Evolutionary conservation across 2,329 filamentous ascomycete genomes (phyloP), one percentile per base, ranked within the genome.

Genomic region (Xylariaceae sp.): DNA sequence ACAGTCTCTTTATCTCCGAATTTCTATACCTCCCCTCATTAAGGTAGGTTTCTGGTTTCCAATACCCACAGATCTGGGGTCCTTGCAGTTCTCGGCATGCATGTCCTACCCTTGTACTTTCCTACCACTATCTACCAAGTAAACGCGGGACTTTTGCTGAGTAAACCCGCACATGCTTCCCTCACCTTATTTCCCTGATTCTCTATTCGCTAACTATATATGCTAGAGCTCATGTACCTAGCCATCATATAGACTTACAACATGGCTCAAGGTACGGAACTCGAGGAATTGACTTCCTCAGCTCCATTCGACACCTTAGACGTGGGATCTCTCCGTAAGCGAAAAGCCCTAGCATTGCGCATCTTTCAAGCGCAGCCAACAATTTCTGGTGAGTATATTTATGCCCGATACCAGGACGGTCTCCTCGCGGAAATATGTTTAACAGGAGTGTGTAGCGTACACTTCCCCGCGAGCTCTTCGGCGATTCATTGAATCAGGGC

Each of bases 391-490:
- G 20, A 60, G 61, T 26, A 23, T 52, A n/a, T 20, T 18, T 40
- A 14, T 26, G 14, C 14, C 12, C 7, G 1, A 4, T 18, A 23
- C 5, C 7, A 1, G n/a, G 2, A 19, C 20, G 20, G 14, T 18
- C 10, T 16, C 12, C 7, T 42, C 48, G 4, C 32, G 1, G 12
- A 49, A 18, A 19, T 16, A 40, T 41, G 18, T 37, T 46, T 57
- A 20, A 61, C 21, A 19, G 26, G 45, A 26, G 9, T 37, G 7
- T 26, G 19, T 51, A 68, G 70, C 61, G 7, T 67, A 69, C 26
- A 67, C 69, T n/a, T 66, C 69, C n/a, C 67, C 70, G 12, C 58
- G 62, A 16, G 54, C 68, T 7, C 59, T 71, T 19, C 61, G 61
- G 1, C 60, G 64, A 10, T 65, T 72, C 40, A 59, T 70, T 1